phyloP scores from a whole-genome alignment of 129 eudicot genomes.

The Cynara cardunculus region DNA sequence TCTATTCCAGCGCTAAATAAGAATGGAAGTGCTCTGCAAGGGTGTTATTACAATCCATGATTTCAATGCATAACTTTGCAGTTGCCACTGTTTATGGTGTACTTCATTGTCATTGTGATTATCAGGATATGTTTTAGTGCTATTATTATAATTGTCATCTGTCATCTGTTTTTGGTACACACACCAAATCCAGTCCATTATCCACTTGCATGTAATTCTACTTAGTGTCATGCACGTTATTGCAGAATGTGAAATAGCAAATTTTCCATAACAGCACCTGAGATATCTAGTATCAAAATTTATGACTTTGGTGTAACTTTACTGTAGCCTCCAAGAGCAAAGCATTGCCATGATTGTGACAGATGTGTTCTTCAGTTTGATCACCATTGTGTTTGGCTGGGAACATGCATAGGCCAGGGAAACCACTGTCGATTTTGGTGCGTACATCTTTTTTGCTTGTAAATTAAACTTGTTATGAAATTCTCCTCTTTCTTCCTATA shows the following conservation, averaged over 20 bases:
- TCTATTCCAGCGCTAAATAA: not conserved
- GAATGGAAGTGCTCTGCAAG: not conserved
- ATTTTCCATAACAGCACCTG: not conserved
- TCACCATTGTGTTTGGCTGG: constrained; percentile 99
- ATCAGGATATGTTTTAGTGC: not conserved
- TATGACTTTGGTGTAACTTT: not conserved
- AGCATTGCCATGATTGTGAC: constrained; percentile 99
- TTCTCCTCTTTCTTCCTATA: not conserved
- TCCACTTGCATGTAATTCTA: constrained; percentile 1
- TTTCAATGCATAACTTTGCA: not conserved
- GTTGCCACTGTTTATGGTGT: not conserved
- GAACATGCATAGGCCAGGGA: constrained; percentile 90
- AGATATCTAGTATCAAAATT: not conserved
- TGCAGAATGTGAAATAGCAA: not conserved
- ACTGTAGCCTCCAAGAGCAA: constrained; percentile 95
- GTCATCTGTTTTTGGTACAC: not conserved
- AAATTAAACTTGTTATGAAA: not conserved
- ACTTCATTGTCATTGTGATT: not conserved
- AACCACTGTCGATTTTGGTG: constrained; percentile 96
- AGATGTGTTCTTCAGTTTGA: constrained; percentile 98
- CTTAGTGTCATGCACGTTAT: not conserved
- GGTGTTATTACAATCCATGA: not conserved
- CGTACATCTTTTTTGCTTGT: constrained; percentile 1
- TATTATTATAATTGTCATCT: not conserved
- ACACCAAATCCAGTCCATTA: not conserved